Evolutionary conservation across 129 eudicot genomes (phyloP), one percentile per base, ranked within the genome.

Genomic region (Arctium minus): DNA sequence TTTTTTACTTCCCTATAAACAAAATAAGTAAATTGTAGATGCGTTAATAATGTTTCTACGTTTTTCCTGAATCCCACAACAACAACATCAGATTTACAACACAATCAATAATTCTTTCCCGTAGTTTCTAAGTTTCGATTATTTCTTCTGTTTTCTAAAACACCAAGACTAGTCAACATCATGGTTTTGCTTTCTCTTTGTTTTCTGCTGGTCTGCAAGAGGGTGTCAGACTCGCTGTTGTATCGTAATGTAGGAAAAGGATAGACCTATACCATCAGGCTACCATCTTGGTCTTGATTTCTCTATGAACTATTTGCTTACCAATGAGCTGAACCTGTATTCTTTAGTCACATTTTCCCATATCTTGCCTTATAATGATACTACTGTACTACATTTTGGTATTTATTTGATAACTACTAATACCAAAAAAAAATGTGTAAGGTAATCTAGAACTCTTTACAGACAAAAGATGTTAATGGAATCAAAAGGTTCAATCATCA

Each of bases 401-500:
- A 60, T 60, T 60, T 60, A 60, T 5, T 60, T 60, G 68, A 60
- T 18, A 60, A 60, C 30, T 60, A 60, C 68, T 60, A 60, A 60
- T 17, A 17, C 7, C 0, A 53, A 5, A 53, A 22, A 53, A 22
- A 48, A 5, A 12, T 50, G 62, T 50, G 22, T 53, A 53, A 53
- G 18, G 65, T 15, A 53, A 53, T 53, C 65, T 53, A 60, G 29
- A 60, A 60, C 68, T 60, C 68, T 60, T 60, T 17, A n/a, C 68
- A 60, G 30, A 17, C 9, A 17, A 60, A 17, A n/a, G 29, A 60
- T 60, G 69, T 38, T 13, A 53, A 44, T 44, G 76, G 22, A 73
- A 60, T 42, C 53, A 78, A 29, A 64, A 68, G 65, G 72, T 76
- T 53, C 46, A 76, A 29, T 76, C 75, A 79, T 40, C 69, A 29